Percentiles rank a stretch among this genome's conserved stretches.
Conservation (phyloP, 306 rosid genomes). For the Aeschynomene evenia region DNA sequence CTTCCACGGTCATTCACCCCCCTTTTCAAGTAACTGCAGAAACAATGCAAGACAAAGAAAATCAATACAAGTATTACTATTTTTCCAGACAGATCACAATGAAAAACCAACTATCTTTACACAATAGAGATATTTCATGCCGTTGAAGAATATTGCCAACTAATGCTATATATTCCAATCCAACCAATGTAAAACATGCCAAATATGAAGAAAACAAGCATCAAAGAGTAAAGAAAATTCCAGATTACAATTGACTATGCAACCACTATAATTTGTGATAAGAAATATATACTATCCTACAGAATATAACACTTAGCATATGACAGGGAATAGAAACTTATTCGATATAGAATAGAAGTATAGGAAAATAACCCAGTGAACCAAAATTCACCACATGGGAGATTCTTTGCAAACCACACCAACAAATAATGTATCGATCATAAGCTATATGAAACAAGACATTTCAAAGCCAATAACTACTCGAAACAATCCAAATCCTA, state of each 20-base stretch:
- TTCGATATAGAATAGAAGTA: constrained; percentile 3
- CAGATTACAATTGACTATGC: neutral
- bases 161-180: constrained; percentile 10
- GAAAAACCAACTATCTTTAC: constrained; percentile 8
- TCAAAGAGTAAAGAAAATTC: constrained; percentile 6
- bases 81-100: constrained; percentile 22
- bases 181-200: constrained; percentile 7
- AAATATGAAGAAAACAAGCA: constrained; percentile 20
- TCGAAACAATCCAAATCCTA: neutral
- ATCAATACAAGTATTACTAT: neutral
- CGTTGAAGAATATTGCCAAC: constrained; percentile 2
- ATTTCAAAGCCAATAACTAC: constrained; percentile 4
- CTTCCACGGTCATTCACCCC: constrained; percentile 96
- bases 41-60: constrained; percentile 17
- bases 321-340: neutral
- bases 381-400: constrained; percentile 5
- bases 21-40: constrained; percentile 82
- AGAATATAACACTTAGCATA: constrained; percentile 11
- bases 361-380: constrained; percentile 22
- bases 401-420: constrained; percentile 20
- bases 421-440: neutral
- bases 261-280: constrained; percentile 7
- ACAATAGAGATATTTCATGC: neutral
- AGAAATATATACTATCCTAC: neutral
- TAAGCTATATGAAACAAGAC: neutral